These are phyloP conservation scores for Abelmoschus esculentus DNA, from an alignment of 345 rosid species.

Conservation along the genomic window DNA sequence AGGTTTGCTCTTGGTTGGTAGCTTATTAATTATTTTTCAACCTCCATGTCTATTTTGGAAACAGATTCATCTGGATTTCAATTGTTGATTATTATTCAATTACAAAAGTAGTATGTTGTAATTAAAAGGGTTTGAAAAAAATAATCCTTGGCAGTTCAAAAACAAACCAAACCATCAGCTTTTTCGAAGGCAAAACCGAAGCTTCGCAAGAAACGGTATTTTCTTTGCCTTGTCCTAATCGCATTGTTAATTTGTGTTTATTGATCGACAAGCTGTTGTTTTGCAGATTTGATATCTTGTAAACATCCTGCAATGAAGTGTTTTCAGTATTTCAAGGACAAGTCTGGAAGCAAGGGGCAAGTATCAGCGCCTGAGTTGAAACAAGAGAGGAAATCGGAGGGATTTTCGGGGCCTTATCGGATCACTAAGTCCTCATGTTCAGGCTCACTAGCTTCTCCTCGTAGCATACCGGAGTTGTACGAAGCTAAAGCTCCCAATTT, in stretches of 20 bases:
- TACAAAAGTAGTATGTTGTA: no score
- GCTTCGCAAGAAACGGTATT: not conserved
- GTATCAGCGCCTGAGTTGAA: constrained; percentile 49
- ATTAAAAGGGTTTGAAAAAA: not conserved
- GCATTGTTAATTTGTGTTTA: not conserved
- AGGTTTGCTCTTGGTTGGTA: no score
- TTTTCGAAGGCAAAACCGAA: not conserved
- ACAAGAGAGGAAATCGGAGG: constrained; percentile 8
- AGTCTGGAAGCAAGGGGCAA: constrained; percentile 27
- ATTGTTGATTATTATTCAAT: constrained; percentile 1
- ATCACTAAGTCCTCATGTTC: constrained; percentile 39
- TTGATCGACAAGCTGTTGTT: not conserved
- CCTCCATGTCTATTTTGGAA: not conserved
- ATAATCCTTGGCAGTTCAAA: not conserved
- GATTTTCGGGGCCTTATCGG: constrained; percentile 22
- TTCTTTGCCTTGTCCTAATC: not conserved
- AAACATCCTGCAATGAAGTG: constrained; percentile 37
- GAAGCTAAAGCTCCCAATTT: constrained; percentile 56
- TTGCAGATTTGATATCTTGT: not conserved
- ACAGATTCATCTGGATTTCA: not conserved
- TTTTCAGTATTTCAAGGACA: constrained; percentile 46
- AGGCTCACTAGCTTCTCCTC: constrained; percentile 41
- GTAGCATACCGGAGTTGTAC: constrained; percentile 60
- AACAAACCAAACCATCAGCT: not conserved
- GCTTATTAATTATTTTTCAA: not conserved